These are phyloP conservation scores for Suillus clintonianus DNA, from an alignment of 768 basidiomycete species.

Conservation along the genomic window DNA sequence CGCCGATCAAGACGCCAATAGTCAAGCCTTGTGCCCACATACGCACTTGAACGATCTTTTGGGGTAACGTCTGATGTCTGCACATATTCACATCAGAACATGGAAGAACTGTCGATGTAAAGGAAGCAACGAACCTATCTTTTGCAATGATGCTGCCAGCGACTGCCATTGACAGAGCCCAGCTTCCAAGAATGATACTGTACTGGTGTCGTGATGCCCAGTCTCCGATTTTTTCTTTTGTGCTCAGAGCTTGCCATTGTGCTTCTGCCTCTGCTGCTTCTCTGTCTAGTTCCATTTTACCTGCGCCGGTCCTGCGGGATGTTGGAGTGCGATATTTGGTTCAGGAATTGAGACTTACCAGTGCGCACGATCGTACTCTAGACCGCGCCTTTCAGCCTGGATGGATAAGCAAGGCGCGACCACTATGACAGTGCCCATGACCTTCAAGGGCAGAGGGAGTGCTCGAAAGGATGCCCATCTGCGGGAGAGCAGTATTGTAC, in stretches of 20 bases:
- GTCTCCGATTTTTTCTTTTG: constrained; percentile 56
- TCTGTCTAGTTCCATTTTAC: constrained; percentile 56
- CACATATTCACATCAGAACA: background rate
- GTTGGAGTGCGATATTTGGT: background rate
- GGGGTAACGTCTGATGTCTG: constrained; percentile 48
- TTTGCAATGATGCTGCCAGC: constrained; percentile 70
- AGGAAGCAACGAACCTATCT: constrained; percentile 47
- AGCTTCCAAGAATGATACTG: constrained; percentile 71
- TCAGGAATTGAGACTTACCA: background rate
- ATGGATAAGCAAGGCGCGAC: constrained; percentile 70
- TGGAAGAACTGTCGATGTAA: no score
- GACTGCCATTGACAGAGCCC: constrained; percentile 67
- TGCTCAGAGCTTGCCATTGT: constrained; percentile 52
- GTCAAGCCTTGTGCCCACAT: constrained; percentile 89
- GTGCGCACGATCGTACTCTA: constrained; percentile 46
- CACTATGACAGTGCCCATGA: constrained; percentile 66
- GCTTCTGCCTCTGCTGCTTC: constrained; percentile 33
- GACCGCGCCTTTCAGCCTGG: constrained; percentile 69
- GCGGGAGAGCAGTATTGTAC: constrained; percentile 52
- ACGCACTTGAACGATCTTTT: constrained; percentile 77
- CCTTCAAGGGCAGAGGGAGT: constrained; percentile 69
- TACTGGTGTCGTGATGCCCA: constrained; percentile 72
- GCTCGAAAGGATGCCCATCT: constrained; percentile 59
- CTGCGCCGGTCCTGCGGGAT: constrained; percentile 37
- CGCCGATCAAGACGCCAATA: constrained; percentile 69